A percentile compares a stretch with the other conserved stretches of the same genome.
Conservation (phyloP, 2,329 filamentous ascomycete species). For the Verticillium alfalfae region DNA sequence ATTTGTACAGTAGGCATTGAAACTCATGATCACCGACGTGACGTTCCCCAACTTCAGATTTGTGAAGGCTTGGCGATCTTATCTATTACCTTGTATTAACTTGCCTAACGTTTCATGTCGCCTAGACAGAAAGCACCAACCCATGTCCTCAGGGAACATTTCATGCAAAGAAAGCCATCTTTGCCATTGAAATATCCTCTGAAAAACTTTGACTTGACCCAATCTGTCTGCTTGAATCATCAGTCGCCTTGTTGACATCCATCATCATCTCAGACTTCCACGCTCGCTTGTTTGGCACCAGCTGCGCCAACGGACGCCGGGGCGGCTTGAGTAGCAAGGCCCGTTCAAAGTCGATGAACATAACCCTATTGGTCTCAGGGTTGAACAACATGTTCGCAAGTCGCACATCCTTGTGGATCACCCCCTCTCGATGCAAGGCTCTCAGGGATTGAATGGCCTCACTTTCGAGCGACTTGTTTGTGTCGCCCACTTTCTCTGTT, state of each 20-base stretch:
- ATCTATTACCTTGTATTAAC: too few relatives aligned
- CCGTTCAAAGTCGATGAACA: slow-evolving; percentile 25
- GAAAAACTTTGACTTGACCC: not conserved
- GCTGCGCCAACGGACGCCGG: slow-evolving; percentile 11
- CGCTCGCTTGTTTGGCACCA: slow-evolving; percentile 17
- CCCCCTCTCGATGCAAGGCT: slow-evolving; percentile 16
- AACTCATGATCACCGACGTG: too few relatives aligned
- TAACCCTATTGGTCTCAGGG: slow-evolving; percentile 14
- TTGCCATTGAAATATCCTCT: not conserved
- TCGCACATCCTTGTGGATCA: slow-evolving; percentile 19
- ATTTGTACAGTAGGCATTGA: too few relatives aligned
- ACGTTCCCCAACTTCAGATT: too few relatives aligned
- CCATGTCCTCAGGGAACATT: too few relatives aligned
- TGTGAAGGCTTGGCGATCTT: too few relatives aligned
- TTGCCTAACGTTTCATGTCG: too few relatives aligned
- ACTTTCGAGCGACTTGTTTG: slow-evolving; percentile 3
- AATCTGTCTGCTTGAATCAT: too few relatives aligned
- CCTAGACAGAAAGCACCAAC: too few relatives aligned
- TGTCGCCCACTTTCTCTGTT: not conserved
- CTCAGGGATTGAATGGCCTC: slow-evolving; percentile 10
- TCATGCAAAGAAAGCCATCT: not conserved
- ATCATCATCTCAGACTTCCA: not conserved
- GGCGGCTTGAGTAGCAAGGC: slow-evolving; percentile 13
- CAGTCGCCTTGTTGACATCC: too few relatives aligned
- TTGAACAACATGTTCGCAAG: slow-evolving; percentile 20